Conservation (phyloP, 2,329 filamentous ascomycete species). For the Fusarium decemcellulare region DNA sequence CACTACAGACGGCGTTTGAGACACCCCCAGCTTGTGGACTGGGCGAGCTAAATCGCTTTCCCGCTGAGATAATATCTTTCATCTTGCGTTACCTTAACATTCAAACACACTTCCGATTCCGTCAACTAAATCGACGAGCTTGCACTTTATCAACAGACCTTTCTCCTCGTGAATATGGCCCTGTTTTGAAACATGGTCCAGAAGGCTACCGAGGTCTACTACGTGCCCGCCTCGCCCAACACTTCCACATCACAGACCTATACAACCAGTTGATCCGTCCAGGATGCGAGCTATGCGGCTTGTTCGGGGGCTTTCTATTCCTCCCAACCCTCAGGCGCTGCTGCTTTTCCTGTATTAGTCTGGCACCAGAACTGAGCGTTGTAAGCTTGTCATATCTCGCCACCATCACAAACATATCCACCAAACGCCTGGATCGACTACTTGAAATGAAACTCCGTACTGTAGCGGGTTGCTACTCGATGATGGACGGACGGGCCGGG, state of each 20-base stretch:
- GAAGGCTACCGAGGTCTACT: slow-evolving; percentile 18
- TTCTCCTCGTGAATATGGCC: background rate
- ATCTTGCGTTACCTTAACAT: slow-evolving; percentile 13
- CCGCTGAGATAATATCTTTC: background rate
- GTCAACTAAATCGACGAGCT: slow-evolving; percentile 10
- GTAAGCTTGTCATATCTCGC: background rate
- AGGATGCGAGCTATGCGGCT: slow-evolving; percentile 3
- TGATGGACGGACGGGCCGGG: background rate
- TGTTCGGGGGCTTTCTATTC: slow-evolving; percentile 8
- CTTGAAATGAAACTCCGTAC: background rate
- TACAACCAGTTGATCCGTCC: background rate
- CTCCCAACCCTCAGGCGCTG: background rate
- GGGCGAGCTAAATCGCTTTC: background rate
- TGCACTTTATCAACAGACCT: background rate
- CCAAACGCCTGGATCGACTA: background rate
- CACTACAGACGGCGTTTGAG: slow-evolving; percentile 3
- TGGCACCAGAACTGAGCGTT: background rate
- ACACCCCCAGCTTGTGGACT: background rate
- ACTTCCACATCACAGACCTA: slow-evolving; percentile 1
- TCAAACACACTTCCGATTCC: slow-evolving; percentile 1
- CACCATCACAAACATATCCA: background rate
- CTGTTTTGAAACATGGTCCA: slow-evolving; percentile 8
- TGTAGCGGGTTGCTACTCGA: background rate
- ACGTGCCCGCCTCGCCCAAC: slow-evolving; percentile 1
- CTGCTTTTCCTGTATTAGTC: background rate